Conservation (phyloP, 306 rosid genomes). For the Glycine latifolia region DNA sequence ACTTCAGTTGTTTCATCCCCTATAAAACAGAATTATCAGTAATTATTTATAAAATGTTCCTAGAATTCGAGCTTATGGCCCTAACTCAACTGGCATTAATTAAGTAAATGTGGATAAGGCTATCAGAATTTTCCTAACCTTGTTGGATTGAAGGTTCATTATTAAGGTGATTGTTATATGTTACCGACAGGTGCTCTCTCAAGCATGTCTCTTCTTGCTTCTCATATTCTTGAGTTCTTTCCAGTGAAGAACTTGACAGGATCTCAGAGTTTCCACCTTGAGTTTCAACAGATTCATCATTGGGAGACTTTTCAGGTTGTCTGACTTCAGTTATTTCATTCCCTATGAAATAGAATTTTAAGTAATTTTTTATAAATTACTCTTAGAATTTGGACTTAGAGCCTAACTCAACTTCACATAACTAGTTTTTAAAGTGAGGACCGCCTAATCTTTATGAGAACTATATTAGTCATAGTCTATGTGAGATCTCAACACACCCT, state of each 20-base stretch:
- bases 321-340: constrained; percentile 50
- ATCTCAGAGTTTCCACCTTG: constrained; percentile 41
- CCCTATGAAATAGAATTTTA: constrained; percentile 24
- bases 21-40: neutral
- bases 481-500: neutral
- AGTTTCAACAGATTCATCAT: constrained; percentile 41
- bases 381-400: neutral
- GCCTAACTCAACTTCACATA: neutral
- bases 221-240: constrained; percentile 44
- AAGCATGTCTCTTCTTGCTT: constrained; percentile 40
- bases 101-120: constrained; percentile 14
- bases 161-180: constrained; percentile 49
- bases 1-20: constrained; percentile 52
- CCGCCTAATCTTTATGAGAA: neutral
- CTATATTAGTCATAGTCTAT: neutral
- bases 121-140: constrained; percentile 52
- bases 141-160: constrained; percentile 53
- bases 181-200: constrained; percentile 39
- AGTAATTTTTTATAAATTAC: neutral
- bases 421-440: neutral
- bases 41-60: neutral
- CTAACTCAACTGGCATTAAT: constrained; percentile 1
- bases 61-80: neutral
- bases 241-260: constrained; percentile 31
- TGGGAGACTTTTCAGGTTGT: constrained; percentile 46